These are phyloP conservation scores for Penicillium argentinense DNA, from an alignment of 495 filamentous ascomycete genomes.

Conservation along the genomic window DNA sequence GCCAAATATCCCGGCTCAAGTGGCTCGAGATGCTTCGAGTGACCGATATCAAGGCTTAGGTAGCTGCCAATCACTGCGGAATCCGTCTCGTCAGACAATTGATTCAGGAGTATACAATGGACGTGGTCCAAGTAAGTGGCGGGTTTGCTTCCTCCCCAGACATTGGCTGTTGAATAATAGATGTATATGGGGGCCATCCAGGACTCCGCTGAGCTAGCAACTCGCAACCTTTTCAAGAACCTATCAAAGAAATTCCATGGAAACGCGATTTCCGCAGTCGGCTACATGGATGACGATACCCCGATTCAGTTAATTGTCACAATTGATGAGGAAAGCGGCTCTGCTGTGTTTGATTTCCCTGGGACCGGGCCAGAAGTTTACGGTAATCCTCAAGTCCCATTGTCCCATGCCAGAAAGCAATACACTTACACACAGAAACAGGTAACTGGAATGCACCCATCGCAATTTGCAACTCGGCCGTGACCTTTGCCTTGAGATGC, in stretches of 20 bases:
- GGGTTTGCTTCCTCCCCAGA: too few relatives aligned
- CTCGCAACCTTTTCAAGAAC: constrained; percentile 70
- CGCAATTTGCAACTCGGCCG: constrained; percentile 72
- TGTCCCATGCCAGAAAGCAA: not conserved
- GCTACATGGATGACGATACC: constrained; percentile 91
- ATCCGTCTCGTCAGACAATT: constrained; percentile 79
- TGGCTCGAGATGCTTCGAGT: constrained; percentile 80
- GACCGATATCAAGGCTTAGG: constrained; percentile 88
- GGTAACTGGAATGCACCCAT: constrained; percentile 84
- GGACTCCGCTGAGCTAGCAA: constrained; percentile 77
- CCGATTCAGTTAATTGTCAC: constrained; percentile 76
- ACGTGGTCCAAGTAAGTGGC: constrained; percentile 70
- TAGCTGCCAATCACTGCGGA: constrained; percentile 93
- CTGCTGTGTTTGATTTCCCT: constrained; percentile 84
- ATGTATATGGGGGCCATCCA: constrained; percentile 87
- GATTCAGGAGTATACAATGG: constrained; percentile 85
- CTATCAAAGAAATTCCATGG: not conserved
- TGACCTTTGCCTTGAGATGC: constrained; percentile 73
- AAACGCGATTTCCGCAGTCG: constrained; percentile 48
- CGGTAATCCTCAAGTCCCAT: constrained; percentile 28
- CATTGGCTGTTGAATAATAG: not conserved
- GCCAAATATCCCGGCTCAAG: constrained; percentile 80
- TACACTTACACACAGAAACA: not conserved
- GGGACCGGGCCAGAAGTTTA: constrained; percentile 83
- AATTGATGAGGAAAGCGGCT: constrained; percentile 75